phyloP scores from a whole-genome alignment of 306 rosid species.

The Inga leiocalycina region DNA sequence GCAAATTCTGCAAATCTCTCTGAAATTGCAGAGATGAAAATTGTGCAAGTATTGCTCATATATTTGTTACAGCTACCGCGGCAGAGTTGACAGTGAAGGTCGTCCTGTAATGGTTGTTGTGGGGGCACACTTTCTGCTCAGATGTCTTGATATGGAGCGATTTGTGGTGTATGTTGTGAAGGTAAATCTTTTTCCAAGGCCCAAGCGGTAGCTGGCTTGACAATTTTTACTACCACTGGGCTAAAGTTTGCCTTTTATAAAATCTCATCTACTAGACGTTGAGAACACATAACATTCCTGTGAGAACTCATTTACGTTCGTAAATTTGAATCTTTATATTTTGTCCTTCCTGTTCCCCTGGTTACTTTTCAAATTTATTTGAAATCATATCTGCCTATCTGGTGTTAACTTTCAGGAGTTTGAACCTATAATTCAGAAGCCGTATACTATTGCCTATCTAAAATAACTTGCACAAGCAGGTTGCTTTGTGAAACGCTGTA shows the following conservation, averaged over 20 bases:
- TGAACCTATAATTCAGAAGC: constrained; percentile 93
- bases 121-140: constrained; percentile 95
- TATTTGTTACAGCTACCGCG: constrained; percentile 75
- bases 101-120: constrained; percentile 95
- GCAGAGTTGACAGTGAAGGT: constrained; percentile 97
- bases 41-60: constrained; percentile 61
- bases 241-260: background rate
- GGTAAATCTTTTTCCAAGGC: constrained; percentile 38
- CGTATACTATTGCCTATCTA: constrained; percentile 71
- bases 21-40: constrained; percentile 97
- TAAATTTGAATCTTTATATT: background rate
- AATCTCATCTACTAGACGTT: constrained; percentile 20
- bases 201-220: constrained; percentile 21
- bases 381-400: constrained; percentile 9
- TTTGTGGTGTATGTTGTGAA: constrained; percentile 80
- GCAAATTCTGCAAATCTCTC: constrained; percentile 90
- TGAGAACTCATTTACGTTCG: constrained; percentile 4
- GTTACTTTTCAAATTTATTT: background rate
- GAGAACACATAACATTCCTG: constrained; percentile 8
- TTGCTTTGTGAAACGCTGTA: background rate
- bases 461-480: background rate
- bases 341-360: background rate
- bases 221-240: background rate
- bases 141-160: constrained; percentile 95
- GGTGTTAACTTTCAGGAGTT: constrained; percentile 71